Evolutionary conservation across 345 rosid species (phyloP), one percentile per base, ranked within the genome.

Genomic region (Sonneratia alba): DNA sequence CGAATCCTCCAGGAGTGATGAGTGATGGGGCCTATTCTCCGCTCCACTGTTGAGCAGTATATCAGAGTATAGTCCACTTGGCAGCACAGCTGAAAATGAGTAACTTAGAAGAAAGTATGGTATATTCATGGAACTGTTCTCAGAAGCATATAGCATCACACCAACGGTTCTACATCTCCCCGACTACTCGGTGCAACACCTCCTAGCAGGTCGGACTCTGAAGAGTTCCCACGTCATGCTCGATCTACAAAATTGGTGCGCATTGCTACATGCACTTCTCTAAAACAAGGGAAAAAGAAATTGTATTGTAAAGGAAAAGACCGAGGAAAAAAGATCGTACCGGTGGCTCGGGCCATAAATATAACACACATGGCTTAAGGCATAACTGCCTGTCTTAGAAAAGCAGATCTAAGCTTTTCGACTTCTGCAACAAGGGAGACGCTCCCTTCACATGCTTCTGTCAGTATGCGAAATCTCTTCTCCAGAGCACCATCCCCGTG

Each of bases 361-460:
- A 34, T 62, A 62, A 19, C 27, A n/a, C 6, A 13, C 27, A 34
- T 15, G 7, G 66, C 19, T 59, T 34, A 34, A 13, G 66, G 32
- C 66, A 62, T 18, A 32, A 62, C 66, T 6, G 38, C 3, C 37
- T 53, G n/a, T 47, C 36, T 69, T 9, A 69, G 42, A 22, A 34
- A 48, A 48, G n/a, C n/a, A 53, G 74, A 70, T 21, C 66, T 82
- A 55, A 93, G 87, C 78, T 87, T 89, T 70, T 87, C 90, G 24
- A 91, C 78, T 79, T 81, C 83, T 53, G 69, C 76, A 79, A 88
- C 38, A 27, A 91, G 91, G 37, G 87, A 77, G 0, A 87, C 79
- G 78, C 82, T 84, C 48, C 91, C 85, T 71, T 91, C 84, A 48
- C 97, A 91, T 16, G 90, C 91, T 69, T 83, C 91, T 61, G 67